A percentile compares a stretch with the other conserved stretches of the same genome.
phyloP scores from a whole-genome alignment of 208 protist genomes.

The Leishmania major region DNA sequence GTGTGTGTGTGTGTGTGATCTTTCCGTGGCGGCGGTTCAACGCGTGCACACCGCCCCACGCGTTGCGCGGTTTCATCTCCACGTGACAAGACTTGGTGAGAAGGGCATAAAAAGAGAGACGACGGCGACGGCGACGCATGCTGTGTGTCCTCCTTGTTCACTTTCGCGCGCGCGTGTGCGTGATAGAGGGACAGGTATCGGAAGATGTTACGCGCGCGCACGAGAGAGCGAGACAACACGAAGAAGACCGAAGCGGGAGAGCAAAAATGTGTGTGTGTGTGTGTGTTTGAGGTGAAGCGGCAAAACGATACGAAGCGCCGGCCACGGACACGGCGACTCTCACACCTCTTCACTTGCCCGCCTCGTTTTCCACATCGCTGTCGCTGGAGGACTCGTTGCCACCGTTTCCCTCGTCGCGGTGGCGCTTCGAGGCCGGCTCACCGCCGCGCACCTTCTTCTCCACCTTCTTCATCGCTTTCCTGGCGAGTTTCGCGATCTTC shows the following conservation, averaged over 20 bases:
- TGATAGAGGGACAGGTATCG: no score
- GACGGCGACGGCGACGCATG: neutral
- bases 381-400: constrained; percentile 21
- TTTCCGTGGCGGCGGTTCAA: neutral
- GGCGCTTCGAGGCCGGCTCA: constrained; percentile 18
- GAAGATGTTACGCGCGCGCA: no score
- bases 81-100: no score
- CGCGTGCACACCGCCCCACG: neutral
- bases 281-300: no score
- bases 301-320: neutral
- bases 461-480: constrained; percentile 25
- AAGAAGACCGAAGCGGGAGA: neutral
- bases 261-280: neutral
- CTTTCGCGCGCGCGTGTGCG: no score
- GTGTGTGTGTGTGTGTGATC: no score
- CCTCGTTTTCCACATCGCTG: constrained; percentile 6
- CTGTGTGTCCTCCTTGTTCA: neutral
- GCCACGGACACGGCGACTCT: neutral
- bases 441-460: constrained; percentile 17
- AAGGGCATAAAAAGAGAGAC: no score
- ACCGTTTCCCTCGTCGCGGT: constrained; percentile 18
- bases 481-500: constrained; percentile 53
- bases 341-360: neutral
- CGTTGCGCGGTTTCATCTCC: no score
- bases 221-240: neutral